A percentile compares a stretch with the other conserved stretches of the same genome.
phyloP scores from a whole-genome alignment of 129 eudicot species.

The Helianthus tuberosus region DNA sequence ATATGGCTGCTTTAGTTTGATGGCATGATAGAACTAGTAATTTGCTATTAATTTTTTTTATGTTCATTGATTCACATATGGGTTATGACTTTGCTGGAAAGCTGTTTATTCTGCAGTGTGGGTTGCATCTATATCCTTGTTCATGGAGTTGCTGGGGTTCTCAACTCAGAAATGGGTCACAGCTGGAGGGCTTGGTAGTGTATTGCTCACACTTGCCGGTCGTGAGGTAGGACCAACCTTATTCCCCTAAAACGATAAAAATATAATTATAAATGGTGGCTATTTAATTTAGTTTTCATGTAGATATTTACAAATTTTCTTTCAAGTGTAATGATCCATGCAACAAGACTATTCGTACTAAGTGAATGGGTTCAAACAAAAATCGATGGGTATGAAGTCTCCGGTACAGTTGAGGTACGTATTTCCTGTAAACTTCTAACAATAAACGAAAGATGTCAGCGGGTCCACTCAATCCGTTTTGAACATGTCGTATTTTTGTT shows the following conservation, averaged over 20 bases:
- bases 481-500: conserved; percentile 12
- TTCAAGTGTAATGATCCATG: conserved; percentile 83
- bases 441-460: background rate
- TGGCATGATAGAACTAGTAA: conserved; percentile 2
- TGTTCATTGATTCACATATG: conserved; percentile 46
- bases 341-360: conserved; percentile 69
- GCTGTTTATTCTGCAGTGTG: conserved; percentile 84
- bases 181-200: conserved; percentile 92
- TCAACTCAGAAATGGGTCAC: conserved; percentile 93
- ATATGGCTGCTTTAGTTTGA: background rate
- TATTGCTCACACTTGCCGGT: conserved; percentile 86
- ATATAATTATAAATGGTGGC: conserved; percentile 1
- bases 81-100: conserved; percentile 85
- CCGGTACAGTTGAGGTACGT: conserved; percentile 90
- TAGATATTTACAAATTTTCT: conserved; percentile 88
- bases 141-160: conserved; percentile 90
- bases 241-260: background rate
- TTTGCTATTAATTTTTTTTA: background rate
- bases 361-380: conserved; percentile 91
- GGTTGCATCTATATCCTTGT: conserved; percentile 78
- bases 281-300: conserved; percentile 19
- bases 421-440: background rate
- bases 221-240: conserved; percentile 57
- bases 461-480: too few relatives aligned
- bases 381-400: conserved; percentile 78